Evolutionary conservation across 352 stramenopile genomes (phyloP).

Genomic region (Pseudoperonospora humuli): DNA sequence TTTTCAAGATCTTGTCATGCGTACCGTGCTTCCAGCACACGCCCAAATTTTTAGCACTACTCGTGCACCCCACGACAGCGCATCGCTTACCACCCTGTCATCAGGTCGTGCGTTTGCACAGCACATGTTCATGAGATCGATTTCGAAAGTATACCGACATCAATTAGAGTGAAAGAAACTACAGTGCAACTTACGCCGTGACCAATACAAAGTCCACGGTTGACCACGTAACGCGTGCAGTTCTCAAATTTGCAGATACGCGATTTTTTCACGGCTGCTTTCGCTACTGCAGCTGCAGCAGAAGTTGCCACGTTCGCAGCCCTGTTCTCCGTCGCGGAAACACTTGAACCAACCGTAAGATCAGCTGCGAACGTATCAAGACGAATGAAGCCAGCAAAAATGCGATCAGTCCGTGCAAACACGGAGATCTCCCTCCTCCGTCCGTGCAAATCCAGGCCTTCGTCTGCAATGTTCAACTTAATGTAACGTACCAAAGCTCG

Average conservation of each 20-base stretch:
- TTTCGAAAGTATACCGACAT: constrained; percentile 6
- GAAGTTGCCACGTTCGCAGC: constrained; percentile 17
- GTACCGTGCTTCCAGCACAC: constrained; percentile 75
- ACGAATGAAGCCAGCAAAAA: constrained; percentile 11
- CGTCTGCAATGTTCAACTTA: constrained; percentile 9
- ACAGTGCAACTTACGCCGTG: constrained; percentile 36
- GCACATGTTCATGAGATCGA: constrained; percentile 10
- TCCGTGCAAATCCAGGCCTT: constrained; percentile 16
- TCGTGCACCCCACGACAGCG: constrained; percentile 50
- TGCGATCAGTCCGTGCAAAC: constrained; percentile 14
- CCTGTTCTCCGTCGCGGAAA: constrained; percentile 14
- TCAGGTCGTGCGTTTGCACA: constrained; percentile 19
- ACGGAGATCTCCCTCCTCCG: constrained; percentile 1
- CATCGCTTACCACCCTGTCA: constrained; percentile 64
- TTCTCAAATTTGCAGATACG: constrained; percentile 70
- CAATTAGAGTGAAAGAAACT: background rate
- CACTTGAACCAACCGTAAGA: constrained; percentile 11
- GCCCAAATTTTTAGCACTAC: constrained; percentile 67
- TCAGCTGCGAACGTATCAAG: constrained; percentile 17
- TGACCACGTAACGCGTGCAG: constrained; percentile 70
- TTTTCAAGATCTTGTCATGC: constrained; percentile 19
- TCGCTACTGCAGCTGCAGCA: constrained; percentile 1
- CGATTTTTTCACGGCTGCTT: constrained; percentile 45
- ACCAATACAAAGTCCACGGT: constrained; percentile 66
- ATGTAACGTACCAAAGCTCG: constrained; percentile 27